Evolutionary conservation across 1,284 basidiomycete species (phyloP), one percentile per base, ranked within the genome.

Genomic region (Bjerkandera adusta): DNA sequence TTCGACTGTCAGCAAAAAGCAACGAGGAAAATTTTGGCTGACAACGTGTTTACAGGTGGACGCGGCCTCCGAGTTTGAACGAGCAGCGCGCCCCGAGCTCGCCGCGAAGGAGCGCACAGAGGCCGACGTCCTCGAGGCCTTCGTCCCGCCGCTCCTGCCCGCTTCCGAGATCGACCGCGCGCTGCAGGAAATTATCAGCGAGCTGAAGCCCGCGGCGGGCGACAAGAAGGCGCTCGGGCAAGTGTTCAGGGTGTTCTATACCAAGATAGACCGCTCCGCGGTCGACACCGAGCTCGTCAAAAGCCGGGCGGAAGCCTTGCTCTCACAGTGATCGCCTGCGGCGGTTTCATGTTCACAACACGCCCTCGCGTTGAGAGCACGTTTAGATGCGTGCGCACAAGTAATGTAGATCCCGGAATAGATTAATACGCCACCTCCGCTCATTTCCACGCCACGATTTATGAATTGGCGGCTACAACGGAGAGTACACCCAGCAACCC

Each of bases 221-320:
- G 45, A 47, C 52, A 64, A 73, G 57, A 67, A 70, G 61, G 56
- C 61, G 50, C 52, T 69, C 13, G 81, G 81, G 36, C 57, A 64
- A 33, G 63, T 85, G 48, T 75, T 83, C 64, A 85, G 82, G 59
- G 63, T 67, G 12, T 86, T 88, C 60, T 87, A 83, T 60, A 60
- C 69, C 12, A 67, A 68, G 49, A 71, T 86, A 3, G 81, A 87
- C 59, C 79, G 74, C 56, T 72, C 75, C 5, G 62, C 60, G 15
- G 83, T 87, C 2, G 77, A 84, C 56, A 56, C 76, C 2, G 68
- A 73, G 36, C 58, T 80, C 34, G 81, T 88, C 12, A 83, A 76
- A 53, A 60, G 67, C 41, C 72, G 76, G 53, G 69, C 73, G 10
- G 67, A 74, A 32, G 64, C 60, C 21, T 57, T 83, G 25, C 51